Evolutionary conservation across 164 flowering plant species (phyloP).

Genomic region (Dillenia suffruticosa): DNA sequence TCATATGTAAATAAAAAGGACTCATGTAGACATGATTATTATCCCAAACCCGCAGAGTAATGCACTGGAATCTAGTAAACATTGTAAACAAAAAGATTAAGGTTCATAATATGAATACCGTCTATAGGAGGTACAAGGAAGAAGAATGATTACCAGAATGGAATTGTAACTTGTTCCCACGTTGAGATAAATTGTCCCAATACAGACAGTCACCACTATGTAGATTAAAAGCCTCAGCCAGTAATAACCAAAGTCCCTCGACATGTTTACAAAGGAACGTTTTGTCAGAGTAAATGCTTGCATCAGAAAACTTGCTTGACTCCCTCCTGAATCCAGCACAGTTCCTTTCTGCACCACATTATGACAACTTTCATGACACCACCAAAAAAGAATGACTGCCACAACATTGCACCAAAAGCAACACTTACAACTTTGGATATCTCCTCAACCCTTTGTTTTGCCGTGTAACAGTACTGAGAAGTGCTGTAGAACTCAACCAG

Average conservation of each 20-base stretch:
- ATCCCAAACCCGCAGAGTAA: too few relatives aligned
- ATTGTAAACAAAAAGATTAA: not conserved
- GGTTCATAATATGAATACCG: not conserved
- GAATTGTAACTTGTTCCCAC: slow-evolving; percentile 77
- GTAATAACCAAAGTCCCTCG: slow-evolving; percentile 96
- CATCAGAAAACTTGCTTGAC: slow-evolving; percentile 92
- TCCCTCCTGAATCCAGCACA: slow-evolving; percentile 82
- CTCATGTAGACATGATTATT: not conserved
- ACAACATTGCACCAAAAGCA: not conserved
- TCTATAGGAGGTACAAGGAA: not conserved
- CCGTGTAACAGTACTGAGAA: slow-evolving; percentile 54
- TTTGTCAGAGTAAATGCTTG: slow-evolving; percentile 74
- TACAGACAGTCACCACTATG: slow-evolving; percentile 75
- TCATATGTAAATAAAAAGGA: not conserved
- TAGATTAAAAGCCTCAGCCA: slow-evolving; percentile 93
- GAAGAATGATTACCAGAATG: slow-evolving; percentile 54
- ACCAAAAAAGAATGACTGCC: too few relatives aligned
- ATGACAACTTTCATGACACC: not conserved
- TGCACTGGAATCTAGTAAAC: not conserved
- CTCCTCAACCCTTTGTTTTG: slow-evolving; percentile 61
- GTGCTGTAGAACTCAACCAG: slow-evolving; percentile 53
- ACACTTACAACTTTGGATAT: slow-evolving; percentile 78
- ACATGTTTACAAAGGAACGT: slow-evolving; percentile 90
- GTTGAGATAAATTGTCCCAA: slow-evolving; percentile 83
- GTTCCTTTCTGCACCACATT: slow-evolving; percentile 72